Base-by-base conservation (phyloP, 805 yeast genomes). In the Pichia nakasei region DNA sequence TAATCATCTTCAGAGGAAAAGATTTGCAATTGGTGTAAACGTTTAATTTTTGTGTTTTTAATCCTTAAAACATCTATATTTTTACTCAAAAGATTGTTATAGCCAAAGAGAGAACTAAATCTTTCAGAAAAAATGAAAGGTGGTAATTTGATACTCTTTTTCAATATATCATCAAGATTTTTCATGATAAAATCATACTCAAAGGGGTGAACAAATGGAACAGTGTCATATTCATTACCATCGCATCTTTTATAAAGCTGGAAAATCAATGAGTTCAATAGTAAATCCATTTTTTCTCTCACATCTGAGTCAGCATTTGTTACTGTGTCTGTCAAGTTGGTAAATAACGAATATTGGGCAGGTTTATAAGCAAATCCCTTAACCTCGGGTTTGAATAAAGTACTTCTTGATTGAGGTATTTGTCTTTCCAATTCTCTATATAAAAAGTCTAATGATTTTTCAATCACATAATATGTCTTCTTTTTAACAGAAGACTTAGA, bases 151-250 rank as follows among this genome's bases (percentile, higher is more conserved):
- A 35, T 32, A 5, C 41, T 40, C 24, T 45, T 26, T 9, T 50
- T 38, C 3, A 17, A 39, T 4, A 52, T 15, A 8, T 37, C 22
- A 2, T 22, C 40, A 5, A 58, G 19, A 34, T 54, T 48, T 2
- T 33, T 21, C 44, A 48, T 52, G 17, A 58, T 46, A 41, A 53
- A 57, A 17, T 52, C 37, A 29, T 52, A 56, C 26, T 58, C 62
- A 15, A 48, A 43, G 21, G 58, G 58, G 42, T 58, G 62, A 12
- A 57, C 42, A 42, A 43, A 57, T 21, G 46, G 41, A 3, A 21
- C 24, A 11, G 48, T 9, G 22, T 51, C 57, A 13, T 48, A 26
- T 3, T 38, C 33, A n/a, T 37, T 29, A 5, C 53, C 56, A 20
- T 44, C 47, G 20, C 45, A 52, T 35, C 51, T 47, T 32, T 52